Evolutionary conservation across 495 filamentous ascomycete genomes (phyloP).

Genomic region (Podospora pseudopauciseta): DNA sequence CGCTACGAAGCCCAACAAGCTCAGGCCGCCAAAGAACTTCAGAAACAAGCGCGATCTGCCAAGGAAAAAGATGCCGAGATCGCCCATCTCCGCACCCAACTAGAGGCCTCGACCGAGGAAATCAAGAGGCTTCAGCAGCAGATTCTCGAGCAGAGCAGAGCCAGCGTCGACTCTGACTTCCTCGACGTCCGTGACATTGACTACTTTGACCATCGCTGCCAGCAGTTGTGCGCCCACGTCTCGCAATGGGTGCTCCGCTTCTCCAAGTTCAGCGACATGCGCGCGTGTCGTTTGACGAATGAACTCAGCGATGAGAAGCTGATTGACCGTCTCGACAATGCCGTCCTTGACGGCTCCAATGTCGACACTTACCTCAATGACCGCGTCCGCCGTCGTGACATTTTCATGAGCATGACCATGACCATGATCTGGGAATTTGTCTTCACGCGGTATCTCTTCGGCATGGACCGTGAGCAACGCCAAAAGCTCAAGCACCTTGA

Average conservation of each 20-base stretch:
- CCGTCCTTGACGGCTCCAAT: slow-evolving; percentile 88
- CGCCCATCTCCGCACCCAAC: slow-evolving; percentile 66
- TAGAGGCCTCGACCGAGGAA: slow-evolving; percentile 72
- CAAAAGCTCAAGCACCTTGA: slow-evolving; percentile 94
- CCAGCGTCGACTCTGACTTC: slow-evolving; percentile 64
- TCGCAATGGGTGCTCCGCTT: slow-evolving; percentile 96
- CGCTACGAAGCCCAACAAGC: slow-evolving; percentile 54
- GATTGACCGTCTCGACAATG: slow-evolving; percentile 87
- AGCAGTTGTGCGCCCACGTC: slow-evolving; percentile 87
- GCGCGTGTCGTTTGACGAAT: slow-evolving; percentile 71
- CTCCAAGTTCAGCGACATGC: slow-evolving; percentile 90
- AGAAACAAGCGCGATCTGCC: slow-evolving; percentile 58
- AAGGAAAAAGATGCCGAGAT: slow-evolving; percentile 81
- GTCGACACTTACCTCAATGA: slow-evolving; percentile 81
- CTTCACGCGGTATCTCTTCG: slow-evolving; percentile 95
- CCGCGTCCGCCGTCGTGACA: slow-evolving; percentile 78
- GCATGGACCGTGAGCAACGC: slow-evolving; percentile 94
- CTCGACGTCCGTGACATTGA: slow-evolving; percentile 81
- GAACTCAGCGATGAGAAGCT: slow-evolving; percentile 85
- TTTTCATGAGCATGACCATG: slow-evolving; percentile 97
- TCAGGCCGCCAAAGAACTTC: slow-evolving; percentile 56
- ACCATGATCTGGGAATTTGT: slow-evolving; percentile 97
- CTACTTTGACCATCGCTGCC: slow-evolving; percentile 91
- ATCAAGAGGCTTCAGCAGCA: slow-evolving; percentile 79
- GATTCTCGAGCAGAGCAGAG: slow-evolving; percentile 50